Evolutionary conservation across 1,284 basidiomycete species (phyloP), one percentile per base, ranked within the genome.

Genomic region (Tilletia indica): DNA sequence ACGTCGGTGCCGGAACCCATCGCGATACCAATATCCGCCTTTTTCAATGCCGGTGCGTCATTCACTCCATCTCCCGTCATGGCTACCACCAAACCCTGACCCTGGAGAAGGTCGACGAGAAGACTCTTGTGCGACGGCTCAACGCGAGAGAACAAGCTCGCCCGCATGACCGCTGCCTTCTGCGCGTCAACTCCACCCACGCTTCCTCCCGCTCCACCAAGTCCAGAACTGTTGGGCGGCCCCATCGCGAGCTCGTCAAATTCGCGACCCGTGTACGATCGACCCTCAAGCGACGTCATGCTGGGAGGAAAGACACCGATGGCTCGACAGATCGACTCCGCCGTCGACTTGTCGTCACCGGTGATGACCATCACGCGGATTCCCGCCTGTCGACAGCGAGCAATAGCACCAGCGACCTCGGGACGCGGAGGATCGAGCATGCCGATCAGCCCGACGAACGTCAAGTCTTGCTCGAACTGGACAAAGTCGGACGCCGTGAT

Each of bases 11-110:
- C 96, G 72, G 91, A 93, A 71, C 96, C 96, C 95, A 99, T 98
- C 51, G 93, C 92, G 68, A 99, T 91, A 31, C 96, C 96, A 78
- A 99, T 98, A 82, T 98, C 95, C 3, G 96, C 95, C 92, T 95
- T 94, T 85, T 96, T 97, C 74, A 98, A 87, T 21, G 95, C 95
- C 4, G 95, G 95, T 0, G 96, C 94, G 80, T 99, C 96, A 83
- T 99, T 98, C 12, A 99, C 96, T 92, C 95, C 95, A 84, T 97
- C 95, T 21, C 95, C 95, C 1, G 95, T 97, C 96, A 98, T 98
- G 12, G 94, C 96, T 0, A 98, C 95, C 1, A 98, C 90, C 3
- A 89, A 90, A 0, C 95, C 94, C 67, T 92, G 87, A 74, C 90
- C 86, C 86, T 97, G 94, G 85, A 93, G 93, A 34, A 94, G 95